phyloP scores from a whole-genome alignment of 768 basidiomycete species.

The Glaciozyma martinii region DNA sequence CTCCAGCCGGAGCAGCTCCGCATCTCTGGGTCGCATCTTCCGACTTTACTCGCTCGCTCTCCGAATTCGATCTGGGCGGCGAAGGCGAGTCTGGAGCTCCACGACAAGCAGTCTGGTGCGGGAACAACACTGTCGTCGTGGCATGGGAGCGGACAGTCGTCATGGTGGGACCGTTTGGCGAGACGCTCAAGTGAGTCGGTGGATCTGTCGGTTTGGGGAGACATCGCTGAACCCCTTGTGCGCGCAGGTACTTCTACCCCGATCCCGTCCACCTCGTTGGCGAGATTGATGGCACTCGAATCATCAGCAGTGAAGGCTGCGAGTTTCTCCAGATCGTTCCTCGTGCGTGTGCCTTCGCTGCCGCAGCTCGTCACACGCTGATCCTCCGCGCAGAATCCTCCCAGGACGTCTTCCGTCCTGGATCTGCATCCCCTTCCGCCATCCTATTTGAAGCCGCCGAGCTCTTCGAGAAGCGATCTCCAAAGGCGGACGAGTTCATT shows the following conservation, averaged over 20 bases:
- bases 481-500: slow-evolving; percentile 88
- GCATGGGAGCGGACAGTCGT: slow-evolving; percentile 69
- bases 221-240: not conserved
- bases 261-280: slow-evolving; percentile 69
- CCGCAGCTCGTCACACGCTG: not conserved
- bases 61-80: slow-evolving; percentile 60
- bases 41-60: slow-evolving; percentile 79
- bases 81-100: slow-evolving; percentile 36
- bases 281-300: slow-evolving; percentile 82
- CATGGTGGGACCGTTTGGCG: slow-evolving; percentile 86
- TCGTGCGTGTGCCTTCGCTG: slow-evolving; percentile 45
- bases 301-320: slow-evolving; percentile 66
- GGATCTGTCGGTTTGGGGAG: not conserved
- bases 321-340: slow-evolving; percentile 94
- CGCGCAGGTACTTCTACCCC: slow-evolving; percentile 64
- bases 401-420: slow-evolving; percentile 77
- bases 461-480: slow-evolving; percentile 65
- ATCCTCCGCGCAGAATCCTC: slow-evolving; percentile 51
- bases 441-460: slow-evolving; percentile 89
- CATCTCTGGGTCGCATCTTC: slow-evolving; percentile 84
- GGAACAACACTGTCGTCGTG: slow-evolving; percentile 83
- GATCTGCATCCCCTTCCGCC: slow-evolving; percentile 81
- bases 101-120: slow-evolving; percentile 83
- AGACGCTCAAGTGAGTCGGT: slow-evolving; percentile 61
- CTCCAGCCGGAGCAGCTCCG: slow-evolving; percentile 32